Evolutionary conservation across 768 basidiomycete species (phyloP), one percentile per base, ranked within the genome.

Genomic region (Trametes punicea): DNA sequence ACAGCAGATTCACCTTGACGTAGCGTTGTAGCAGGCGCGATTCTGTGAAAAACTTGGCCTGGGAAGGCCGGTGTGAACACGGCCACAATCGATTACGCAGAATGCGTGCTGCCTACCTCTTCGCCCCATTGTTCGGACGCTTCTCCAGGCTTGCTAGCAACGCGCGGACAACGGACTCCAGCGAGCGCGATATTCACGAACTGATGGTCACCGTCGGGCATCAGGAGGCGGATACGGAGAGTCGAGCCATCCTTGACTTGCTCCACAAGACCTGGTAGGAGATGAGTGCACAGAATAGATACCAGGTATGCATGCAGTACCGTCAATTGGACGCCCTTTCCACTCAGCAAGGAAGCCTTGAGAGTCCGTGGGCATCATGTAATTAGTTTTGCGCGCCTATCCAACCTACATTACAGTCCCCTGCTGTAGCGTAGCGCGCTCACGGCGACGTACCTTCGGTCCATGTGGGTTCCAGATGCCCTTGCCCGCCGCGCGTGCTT

Each of bases 1-100:
- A 93, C 30, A 96, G 74, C 41, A 95, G 82, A 40, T 86, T 79
- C 2, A 90, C 85, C 50, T 81, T 85, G 54, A 93, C 90, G 39
- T 77, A 74, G 52, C 87, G 85, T 71, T 90, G 95, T 46, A 90
- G 83, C 52, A 92, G 81, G 56, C 85, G 88, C 21, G 83, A 86
- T 75, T 98, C 96, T 53, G 90, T 89, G 73, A 98, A 99, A 73
- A 87, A 93, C 72, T 87, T 91, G 30, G 94, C 93, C 92, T 94
- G 55, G 40, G 5, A 31, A 18, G 40, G 33, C 26, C n/a, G 20
- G 34, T 40, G 40, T 51, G 41, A 49, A 23, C 57, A 46, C 39
- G 26, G 44, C 36, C 27, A 31, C 41, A 55, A 29, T n/a, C 39
- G 18, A 36, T 38, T 13, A 9, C 16, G 20, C 16, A 8, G 39